Base-by-base conservation (phyloP, 1,139 yeast genomes). In the Pichia cactophila region DNA sequence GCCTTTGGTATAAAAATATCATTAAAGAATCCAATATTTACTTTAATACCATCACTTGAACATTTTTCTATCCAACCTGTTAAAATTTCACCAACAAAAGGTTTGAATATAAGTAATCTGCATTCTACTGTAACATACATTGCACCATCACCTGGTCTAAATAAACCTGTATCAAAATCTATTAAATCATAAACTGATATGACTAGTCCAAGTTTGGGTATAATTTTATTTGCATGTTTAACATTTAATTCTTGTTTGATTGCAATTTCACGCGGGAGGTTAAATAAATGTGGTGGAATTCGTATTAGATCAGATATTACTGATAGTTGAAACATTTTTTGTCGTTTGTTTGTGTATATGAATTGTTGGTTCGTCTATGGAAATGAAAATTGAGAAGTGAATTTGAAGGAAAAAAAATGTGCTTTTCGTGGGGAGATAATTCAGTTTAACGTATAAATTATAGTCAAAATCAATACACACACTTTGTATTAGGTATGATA, bases 71-170 rank as follows among this genome's bases (percentile, higher is more conserved):
- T 89, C 90, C 95, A 87, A 1, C 99, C 99, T 0, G 89, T 83
- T 38, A 92, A 67, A n/a, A 90, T 78, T 63, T 92, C 98, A 4
- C 98, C 98, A 1, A 87, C 81, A 66, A 90, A 89, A 1, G 98
- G 98, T 58, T 92, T 84, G 75, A 95, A 92, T 2, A 92, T 84
- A 20, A 90, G 72, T 46, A 86, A 73, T 48, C 97, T 69, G 62
- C 89, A 87, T 50, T 72, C 75, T 17, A 85, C 86, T 54, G 83
- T 86, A 42, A 89, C 82, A 59, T 75, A 90, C 2, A 92, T 77
- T 1, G 92, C 89, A 7, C 98, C 98, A 66, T 92, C 97, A n/a
- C 98, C 97, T 2, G 96, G 96, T 59, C 83, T 84, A 55, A 92
- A 73, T 54, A 87, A 73, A 2, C 97, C 98, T 60, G 92, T 97